Evolutionary conservation across 441 rosid genomes (phyloP).

Genomic region (Erodium trifolium): DNA sequence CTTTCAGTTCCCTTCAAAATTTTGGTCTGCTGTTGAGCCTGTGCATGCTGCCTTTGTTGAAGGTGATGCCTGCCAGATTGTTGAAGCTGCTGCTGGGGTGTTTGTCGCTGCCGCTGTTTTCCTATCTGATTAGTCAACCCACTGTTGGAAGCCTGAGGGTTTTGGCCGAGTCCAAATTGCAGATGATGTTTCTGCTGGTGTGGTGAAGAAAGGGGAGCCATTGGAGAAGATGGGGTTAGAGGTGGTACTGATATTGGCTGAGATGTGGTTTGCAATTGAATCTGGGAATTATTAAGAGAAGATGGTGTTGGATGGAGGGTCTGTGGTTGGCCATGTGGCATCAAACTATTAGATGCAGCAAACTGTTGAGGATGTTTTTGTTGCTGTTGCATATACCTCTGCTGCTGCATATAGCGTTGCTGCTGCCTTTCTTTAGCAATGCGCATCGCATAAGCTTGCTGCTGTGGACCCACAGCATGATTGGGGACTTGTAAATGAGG

Average conservation of each 20-base stretch:
- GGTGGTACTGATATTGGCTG: conserved; percentile 42
- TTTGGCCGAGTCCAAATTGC: conserved; percentile 52
- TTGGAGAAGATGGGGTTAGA: conserved; percentile 45
- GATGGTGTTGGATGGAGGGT: conserved; percentile 57
- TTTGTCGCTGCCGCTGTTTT: conserved; percentile 76
- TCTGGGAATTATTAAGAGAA: conserved; percentile 17
- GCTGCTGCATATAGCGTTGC: conserved; percentile 54
- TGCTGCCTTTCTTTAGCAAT: conserved; percentile 71
- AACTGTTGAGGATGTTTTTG: conserved; percentile 12
- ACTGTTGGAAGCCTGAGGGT: conserved; percentile 45
- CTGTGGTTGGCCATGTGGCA: too few relatives aligned
- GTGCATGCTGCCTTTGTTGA: conserved; percentile 38
- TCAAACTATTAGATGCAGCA: conserved; percentile 24
- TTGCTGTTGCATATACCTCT: conserved; percentile 23
- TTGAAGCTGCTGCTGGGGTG: conserved; percentile 67
- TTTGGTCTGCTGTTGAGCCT: conserved; percentile 29
- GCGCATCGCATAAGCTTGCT: conserved; percentile 65
- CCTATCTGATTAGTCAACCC: conserved; percentile 67
- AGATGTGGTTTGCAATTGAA: not conserved
- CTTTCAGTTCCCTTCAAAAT: conserved; percentile 69
- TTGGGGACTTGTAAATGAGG: conserved; percentile 38
- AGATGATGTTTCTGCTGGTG: conserved; percentile 64
- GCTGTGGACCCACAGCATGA: conserved; percentile 36
- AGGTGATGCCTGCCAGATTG: conserved; percentile 61
- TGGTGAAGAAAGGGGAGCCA: conserved; percentile 49